Evolutionary conservation across 2,329 filamentous ascomycete genomes (phyloP).

Genomic region (Magnaporthales sp.): DNA sequence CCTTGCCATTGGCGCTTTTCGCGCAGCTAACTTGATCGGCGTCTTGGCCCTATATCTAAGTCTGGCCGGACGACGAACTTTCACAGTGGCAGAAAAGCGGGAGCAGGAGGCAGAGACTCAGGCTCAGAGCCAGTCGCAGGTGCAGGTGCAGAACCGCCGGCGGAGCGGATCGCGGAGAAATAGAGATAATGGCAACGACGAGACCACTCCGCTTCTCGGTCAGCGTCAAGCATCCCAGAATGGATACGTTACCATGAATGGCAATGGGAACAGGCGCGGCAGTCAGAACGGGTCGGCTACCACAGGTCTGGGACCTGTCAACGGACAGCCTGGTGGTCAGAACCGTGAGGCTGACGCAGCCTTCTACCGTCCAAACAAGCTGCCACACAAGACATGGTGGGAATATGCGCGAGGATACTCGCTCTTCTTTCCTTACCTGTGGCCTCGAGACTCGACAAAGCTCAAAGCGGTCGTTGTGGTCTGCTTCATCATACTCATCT

Average conservation of each 20-base stretch:
- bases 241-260: conserved; percentile 22
- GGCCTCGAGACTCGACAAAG: conserved; percentile 70
- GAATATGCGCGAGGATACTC: conserved; percentile 90
- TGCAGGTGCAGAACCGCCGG: not conserved
- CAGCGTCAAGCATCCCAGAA: conserved; percentile 30
- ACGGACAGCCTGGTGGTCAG: not conserved
- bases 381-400: conserved; percentile 87
- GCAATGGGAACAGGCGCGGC: conserved; percentile 5
- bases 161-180: not conserved
- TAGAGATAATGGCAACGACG: conserved; percentile 26
- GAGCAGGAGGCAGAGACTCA: conserved; percentile 27
- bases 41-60: conserved; percentile 46
- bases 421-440: conserved; percentile 92
- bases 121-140: conserved; percentile 15
- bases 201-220: conserved; percentile 56
- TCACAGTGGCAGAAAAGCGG: conserved; percentile 29
- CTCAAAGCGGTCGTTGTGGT: conserved; percentile 72
- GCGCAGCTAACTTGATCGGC: conserved; percentile 49
- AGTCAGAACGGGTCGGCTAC: conserved; percentile 9
- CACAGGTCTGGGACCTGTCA: not conserved
- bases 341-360: conserved; percentile 57
- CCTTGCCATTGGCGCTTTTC: conserved; percentile 56
- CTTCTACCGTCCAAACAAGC: conserved; percentile 82
- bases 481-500: conserved; percentile 72
- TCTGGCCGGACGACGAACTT: conserved; percentile 31